Conservation (phyloP, 2,329 filamentous ascomycete genomes). For the Botrytis aclada region DNA sequence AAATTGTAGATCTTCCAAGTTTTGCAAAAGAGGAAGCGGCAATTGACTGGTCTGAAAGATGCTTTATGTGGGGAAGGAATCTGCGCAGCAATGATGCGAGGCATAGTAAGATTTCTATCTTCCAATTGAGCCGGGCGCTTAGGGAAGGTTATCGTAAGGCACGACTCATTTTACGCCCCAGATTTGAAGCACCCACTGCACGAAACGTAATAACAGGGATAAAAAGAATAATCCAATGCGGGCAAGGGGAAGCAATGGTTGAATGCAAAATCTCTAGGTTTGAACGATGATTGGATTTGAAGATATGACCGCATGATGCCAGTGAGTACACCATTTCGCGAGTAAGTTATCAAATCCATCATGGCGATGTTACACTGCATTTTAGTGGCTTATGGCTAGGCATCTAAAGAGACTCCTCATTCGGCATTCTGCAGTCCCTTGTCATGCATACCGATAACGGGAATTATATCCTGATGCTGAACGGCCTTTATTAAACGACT, state of each 20-base stretch:
- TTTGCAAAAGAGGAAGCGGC: slow-evolving; percentile 12
- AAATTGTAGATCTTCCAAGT: slow-evolving; percentile 15
- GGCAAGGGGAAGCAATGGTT: not conserved
- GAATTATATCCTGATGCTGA: slow-evolving; percentile 15
- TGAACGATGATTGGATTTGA: slow-evolving; percentile 25
- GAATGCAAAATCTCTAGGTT: slow-evolving; percentile 7
- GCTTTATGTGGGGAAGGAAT: slow-evolving; percentile 27
- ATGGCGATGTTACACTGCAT: slow-evolving; percentile 27
- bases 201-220: slow-evolving; percentile 30
- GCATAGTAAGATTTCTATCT: slow-evolving; percentile 28
- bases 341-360: slow-evolving; percentile 12
- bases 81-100: slow-evolving; percentile 35
- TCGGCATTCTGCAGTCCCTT: slow-evolving; percentile 29
- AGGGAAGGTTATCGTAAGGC: slow-evolving; percentile 37
- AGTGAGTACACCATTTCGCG: slow-evolving; percentile 12
- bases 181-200: slow-evolving; percentile 22
- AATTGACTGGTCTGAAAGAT: slow-evolving; percentile 31
- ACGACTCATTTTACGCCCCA: slow-evolving; percentile 24
- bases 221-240: slow-evolving; percentile 6
- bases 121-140: slow-evolving; percentile 37
- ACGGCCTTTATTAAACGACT: slow-evolving; percentile 26
- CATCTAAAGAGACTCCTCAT: slow-evolving; percentile 17
- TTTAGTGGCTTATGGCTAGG: slow-evolving; percentile 18
- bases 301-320: slow-evolving; percentile 23
- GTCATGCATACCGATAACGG: slow-evolving; percentile 35